Base-by-base conservation (phyloP, 768 basidiomycete genomes). In the Lactarius indigo region DNA sequence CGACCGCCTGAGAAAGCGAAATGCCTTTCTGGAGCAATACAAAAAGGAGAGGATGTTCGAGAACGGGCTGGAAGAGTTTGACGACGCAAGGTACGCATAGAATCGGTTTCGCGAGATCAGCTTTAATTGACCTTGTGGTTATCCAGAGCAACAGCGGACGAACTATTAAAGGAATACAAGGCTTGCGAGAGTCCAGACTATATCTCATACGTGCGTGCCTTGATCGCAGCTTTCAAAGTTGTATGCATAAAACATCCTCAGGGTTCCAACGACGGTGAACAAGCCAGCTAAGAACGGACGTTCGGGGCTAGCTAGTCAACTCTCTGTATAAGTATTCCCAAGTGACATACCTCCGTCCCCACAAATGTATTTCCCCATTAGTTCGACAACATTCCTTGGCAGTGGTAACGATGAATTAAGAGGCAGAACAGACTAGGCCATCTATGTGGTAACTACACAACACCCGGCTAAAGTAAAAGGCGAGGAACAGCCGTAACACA, bases 11-110 rank as follows among this genome's bases (percentile, higher is more conserved):
- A 79, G 87, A 64, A 91, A 87, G 77, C 84, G 93, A 57, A 96
- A 96, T 73, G 97, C 97, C 2, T 98, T 96, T 77, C 76, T 99
- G 78, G 95, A 98, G 64, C 93, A 96, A 75, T 99, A 98, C 81
- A 97, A 96, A 81, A 94, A 94, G 75, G 95, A 98, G 77, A 90
- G 90, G 74, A 89, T 96, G 83, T 99, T 99, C 75, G 90, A 91
- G 75, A 90, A 96, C 75, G 89, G 89, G 2, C 76, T 98, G 70
- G 94, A 96, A 70, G 96, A 98, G 78, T 98, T 99, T 76, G 96
- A 98, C 72, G 94, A 97, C 78, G 91, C 97, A n/a, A 86, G 93
- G 94, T 93, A 73, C 66, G 83, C 69, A 10, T 30, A 31, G 5
- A n/a, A 35, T 17, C 58, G 13, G 12, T 26, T 62, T 62, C 42